Base-by-base conservation (phyloP, 352 stramenopile species). In the Globisporangium paddicum region DNA sequence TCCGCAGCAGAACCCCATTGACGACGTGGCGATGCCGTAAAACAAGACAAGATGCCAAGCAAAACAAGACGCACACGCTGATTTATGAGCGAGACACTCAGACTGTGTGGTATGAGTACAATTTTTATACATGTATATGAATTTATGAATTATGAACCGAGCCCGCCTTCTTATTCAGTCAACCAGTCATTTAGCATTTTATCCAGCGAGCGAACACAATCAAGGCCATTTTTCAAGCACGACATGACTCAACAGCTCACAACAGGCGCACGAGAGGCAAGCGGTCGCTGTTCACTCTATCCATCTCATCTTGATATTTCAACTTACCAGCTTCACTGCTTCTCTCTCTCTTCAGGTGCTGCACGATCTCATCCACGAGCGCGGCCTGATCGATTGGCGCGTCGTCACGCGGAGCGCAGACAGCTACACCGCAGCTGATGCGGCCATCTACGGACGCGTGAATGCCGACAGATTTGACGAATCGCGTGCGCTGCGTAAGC, bases 351-450 rank as follows among this genome's bases (percentile, higher is more conserved):
- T 53, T 3, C 57, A 86, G 73, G 69, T 81, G 40, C 54, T 86
- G 50, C 67, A 68, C n/a, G 75, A 86, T 60, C 59, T 86, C 44
- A 46, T 72, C 38, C 34, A 44, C 4, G 48, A 79, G 19, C 75
- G 71, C 23, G 72, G 71, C 9, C 57, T 86, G 37, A 63, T 26
- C 2, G 54, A 73, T 26, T 75, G 68, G 71, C 61, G 68, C 62
- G 58, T 78, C 28, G 28, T 76, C 35, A 58, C 54, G 10, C 18
- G 10, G 16, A 26, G 47, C 25, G 46, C 58, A 14, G 25, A 23
- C 45, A 52, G 16, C 2, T 3, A 13, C 25, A 40, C 1, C 45
- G 16, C 46, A 38, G 23, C 50, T 34, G 60, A 68, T 46, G 26
- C 23, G 13, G 37, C 73, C 10, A 68, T 86, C 37, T 77, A 74